phyloP scores from a whole-genome alignment of 1,284 basidiomycete genomes.

The Boletus semigastroideus region DNA sequence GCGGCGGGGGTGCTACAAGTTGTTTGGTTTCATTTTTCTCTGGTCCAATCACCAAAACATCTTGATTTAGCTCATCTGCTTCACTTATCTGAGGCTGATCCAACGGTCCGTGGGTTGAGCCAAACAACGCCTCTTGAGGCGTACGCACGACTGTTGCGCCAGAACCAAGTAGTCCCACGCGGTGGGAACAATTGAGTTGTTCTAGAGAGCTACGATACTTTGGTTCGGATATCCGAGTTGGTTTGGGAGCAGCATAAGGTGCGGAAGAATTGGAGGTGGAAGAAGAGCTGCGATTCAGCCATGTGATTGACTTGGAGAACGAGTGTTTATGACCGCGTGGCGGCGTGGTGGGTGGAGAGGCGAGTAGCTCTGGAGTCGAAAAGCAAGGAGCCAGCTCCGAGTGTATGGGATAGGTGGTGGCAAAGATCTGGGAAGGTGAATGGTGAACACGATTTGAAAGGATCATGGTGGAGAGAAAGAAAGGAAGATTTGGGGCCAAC shows the following conservation, averaged over 20 bases:
- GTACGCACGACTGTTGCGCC: slow-evolving; percentile 73
- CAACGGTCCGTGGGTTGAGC: slow-evolving; percentile 3
- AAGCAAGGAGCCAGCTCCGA: slow-evolving; percentile 47
- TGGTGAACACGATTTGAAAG: slow-evolving; percentile 23
- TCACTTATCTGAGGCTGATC: slow-evolving; percentile 1
- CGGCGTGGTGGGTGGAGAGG: slow-evolving; percentile 29
- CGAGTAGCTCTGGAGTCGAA: slow-evolving; percentile 32
- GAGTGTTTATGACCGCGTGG: slow-evolving; percentile 28
- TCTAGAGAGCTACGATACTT: slow-evolving; percentile 53
- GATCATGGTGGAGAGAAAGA: slow-evolving; percentile 24
- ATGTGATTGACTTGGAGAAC: slow-evolving; percentile 32
- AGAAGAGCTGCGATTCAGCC: slow-evolving; percentile 31
- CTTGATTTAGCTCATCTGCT: slow-evolving; percentile 21
- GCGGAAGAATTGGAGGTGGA: slow-evolving; percentile 24
- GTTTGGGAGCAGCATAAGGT: slow-evolving; percentile 39
- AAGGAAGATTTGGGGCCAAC: background rate
- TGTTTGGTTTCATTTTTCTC: slow-evolving; percentile 27
- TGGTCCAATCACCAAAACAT: slow-evolving; percentile 17
- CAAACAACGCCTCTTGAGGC: slow-evolving; percentile 65
- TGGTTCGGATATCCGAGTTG: slow-evolving; percentile 61
- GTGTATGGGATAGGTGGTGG: slow-evolving; percentile 46
- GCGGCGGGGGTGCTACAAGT: slow-evolving; percentile 34
- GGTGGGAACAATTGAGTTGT: slow-evolving; percentile 35
- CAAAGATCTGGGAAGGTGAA: slow-evolving; percentile 31
- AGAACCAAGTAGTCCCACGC: slow-evolving; percentile 54